These are phyloP conservation scores for Hansenula lynferdii DNA, from an alignment of 1,139 yeast species.

Conservation along the genomic window DNA sequence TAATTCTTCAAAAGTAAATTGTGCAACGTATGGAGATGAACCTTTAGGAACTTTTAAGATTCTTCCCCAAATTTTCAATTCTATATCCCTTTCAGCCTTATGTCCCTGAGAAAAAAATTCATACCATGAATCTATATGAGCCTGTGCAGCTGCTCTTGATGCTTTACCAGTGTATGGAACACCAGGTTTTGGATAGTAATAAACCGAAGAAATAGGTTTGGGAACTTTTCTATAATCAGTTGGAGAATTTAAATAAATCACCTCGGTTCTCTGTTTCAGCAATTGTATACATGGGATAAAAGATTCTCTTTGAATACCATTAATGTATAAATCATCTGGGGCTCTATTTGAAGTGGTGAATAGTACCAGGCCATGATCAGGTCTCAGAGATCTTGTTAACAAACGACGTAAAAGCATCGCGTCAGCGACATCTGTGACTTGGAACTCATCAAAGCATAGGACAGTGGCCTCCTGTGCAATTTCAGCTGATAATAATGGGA, in stretches of 20 bases:
- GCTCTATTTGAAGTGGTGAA: slow-evolving; percentile 95
- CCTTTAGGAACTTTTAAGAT: slow-evolving; percentile 69
- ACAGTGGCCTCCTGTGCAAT: slow-evolving; percentile 73
- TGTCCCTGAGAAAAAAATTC: slow-evolving; percentile 64
- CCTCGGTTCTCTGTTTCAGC: slow-evolving; percentile 68
- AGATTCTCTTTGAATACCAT: slow-evolving; percentile 89
- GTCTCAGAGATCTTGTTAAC: slow-evolving; percentile 53
- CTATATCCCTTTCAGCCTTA: slow-evolving; percentile 33
- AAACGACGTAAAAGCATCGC: slow-evolving; percentile 90
- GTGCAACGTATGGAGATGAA: slow-evolving; percentile 79
- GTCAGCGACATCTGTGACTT: slow-evolving; percentile 96
- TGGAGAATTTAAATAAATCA: slow-evolving; percentile 79
- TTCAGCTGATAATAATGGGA: slow-evolving; percentile 80
- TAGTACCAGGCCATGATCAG: slow-evolving; percentile 74
- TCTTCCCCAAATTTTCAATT: slow-evolving; percentile 83
- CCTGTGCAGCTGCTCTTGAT: slow-evolving; percentile 45
- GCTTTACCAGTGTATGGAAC: slow-evolving; percentile 46
- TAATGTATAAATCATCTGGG: slow-evolving; percentile 87
- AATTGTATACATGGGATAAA: slow-evolving; percentile 89
- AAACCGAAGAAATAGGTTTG: slow-evolving; percentile 76
- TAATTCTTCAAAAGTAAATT: slow-evolving; percentile 76
- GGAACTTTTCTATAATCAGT: slow-evolving; percentile 91
- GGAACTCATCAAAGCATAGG: slow-evolving; percentile 92
- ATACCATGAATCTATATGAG: slow-evolving; percentile 79
- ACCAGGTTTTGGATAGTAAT: slow-evolving; percentile 69